Evolutionary conservation across 306 rosid genomes (phyloP).

Genomic region (Pterocarpus macrocarpus): DNA sequence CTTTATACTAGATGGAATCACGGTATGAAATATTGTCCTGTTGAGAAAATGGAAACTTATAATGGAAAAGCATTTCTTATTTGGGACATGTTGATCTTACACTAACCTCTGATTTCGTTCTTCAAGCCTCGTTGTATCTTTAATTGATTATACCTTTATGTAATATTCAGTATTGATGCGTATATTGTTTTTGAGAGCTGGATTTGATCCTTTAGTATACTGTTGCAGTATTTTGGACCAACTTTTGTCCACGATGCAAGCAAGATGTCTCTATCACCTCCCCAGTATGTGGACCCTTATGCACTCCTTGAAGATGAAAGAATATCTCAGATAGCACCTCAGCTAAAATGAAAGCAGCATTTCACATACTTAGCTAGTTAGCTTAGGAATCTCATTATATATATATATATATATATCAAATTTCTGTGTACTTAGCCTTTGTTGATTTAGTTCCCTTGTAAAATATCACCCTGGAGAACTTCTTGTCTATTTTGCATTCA

Average conservation of each 20-base stretch:
- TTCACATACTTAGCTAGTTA: conserved; percentile 50
- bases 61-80: not conserved
- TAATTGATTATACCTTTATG: conserved; percentile 26
- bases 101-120: conserved; percentile 1
- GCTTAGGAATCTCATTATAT: conserved; percentile 50
- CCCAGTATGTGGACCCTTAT: conserved; percentile 86
- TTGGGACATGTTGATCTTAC: conserved; percentile 30
- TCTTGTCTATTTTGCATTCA: conserved; percentile 38
- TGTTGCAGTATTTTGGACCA: conserved; percentile 86
- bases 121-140: not conserved
- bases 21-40: not conserved
- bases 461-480: conserved; percentile 42
- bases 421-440: conserved; percentile 44
- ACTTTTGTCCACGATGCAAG: conserved; percentile 78
- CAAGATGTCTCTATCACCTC: conserved; percentile 66
- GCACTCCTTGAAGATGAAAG: conserved; percentile 92
- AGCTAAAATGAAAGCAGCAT: conserved; percentile 62
- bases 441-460: conserved; percentile 52
- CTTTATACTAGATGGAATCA: conserved; percentile 18
- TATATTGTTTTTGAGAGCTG: conserved; percentile 34
- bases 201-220: conserved; percentile 13
- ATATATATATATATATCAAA: conserved; percentile 3
- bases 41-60: conserved; percentile 13
- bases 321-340: conserved; percentile 82
- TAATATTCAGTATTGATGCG: not conserved